Base-by-base conservation (phyloP, 2,329 filamentous ascomycete genomes). In the Ustulina deusta region DNA sequence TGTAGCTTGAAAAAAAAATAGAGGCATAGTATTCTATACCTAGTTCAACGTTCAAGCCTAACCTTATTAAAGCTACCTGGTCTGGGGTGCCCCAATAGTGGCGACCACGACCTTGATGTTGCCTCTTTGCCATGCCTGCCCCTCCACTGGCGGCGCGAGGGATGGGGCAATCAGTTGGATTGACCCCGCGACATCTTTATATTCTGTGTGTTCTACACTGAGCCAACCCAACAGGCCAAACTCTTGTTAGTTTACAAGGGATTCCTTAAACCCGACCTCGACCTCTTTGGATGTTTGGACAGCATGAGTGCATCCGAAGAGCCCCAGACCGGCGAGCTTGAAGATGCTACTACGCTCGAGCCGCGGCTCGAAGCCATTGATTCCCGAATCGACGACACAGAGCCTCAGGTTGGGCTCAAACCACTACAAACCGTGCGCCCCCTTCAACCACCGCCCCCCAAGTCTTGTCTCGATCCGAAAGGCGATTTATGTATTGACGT, bases 401-500 rank as follows among this genome's bases (percentile, higher is more conserved):
- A 40, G 46, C 34, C 25, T 54, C 22, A 54, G 15, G n/a, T 61
- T 61, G 38, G n/a, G 5, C 15, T 38, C 13, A 25, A 63, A 29
- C 51, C 27, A 38, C 27, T 34, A 27, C 40, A 44, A 48, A 44
- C 38, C 34, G n/a, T 46, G 38, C 54, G 11, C n/a, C 13, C 20
- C 15, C 48, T 44, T 52, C 27, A 55, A 55, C n/a, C 48, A 29
- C 60, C 49, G 38, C 38, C 51, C 32, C 9, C 32, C 10, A 0
- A 29, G 3, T 42, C 32, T 4, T 61, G 22, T 22, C 36, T 68
- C 22, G 56, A 68, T 11, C 55, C 48, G 25, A 51, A 61, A 6
- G 61, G 61, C 15, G 65, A 68, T 44, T 25, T 68, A 40, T 36
- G 36, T 58, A 40, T 68, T 17, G 6, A 64, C 5, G 61, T 68